These are phyloP conservation scores for Rubia tinctorum DNA, from an alignment of 305 asterid species.

Conservation along the genomic window DNA sequence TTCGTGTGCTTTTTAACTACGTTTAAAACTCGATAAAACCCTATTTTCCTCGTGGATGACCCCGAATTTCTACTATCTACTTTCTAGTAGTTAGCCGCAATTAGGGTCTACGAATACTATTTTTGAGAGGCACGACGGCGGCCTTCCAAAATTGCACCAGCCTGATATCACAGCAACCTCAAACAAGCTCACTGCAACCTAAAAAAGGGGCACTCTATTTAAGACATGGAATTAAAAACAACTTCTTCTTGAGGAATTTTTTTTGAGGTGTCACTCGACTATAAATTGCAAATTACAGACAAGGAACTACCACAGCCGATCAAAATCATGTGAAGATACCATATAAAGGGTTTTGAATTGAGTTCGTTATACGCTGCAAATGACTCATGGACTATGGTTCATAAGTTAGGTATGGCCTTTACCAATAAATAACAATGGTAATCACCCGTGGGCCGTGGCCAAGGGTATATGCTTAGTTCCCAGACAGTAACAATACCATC, in stretches of 20 bases:
- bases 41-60: too few species aligned
- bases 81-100: too few species aligned
- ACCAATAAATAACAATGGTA: background rate
- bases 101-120: too few species aligned
- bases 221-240: background rate
- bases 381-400: background rate
- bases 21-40: too few species aligned
- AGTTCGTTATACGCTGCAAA: background rate
- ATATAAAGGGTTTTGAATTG: background rate
- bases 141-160: slow-evolving; percentile 94
- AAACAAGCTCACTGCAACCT: slow-evolving; percentile 66
- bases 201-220: slow-evolving; percentile 11
- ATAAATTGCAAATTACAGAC: background rate
- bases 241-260: background rate
- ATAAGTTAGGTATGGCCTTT: background rate
- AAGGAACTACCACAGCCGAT: background rate
- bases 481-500: background rate
- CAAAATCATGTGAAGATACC: background rate
- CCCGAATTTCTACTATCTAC: too few species aligned
- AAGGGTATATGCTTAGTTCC: background rate
- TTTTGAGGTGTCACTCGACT: background rate
- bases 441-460: background rate
- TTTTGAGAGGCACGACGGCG: too few species aligned
- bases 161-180: slow-evolving; percentile 78
- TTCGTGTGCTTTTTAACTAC: too few species aligned